Base-by-base conservation (phyloP, 2,329 filamentous ascomycete genomes). In the Colletotrichum magnum region DNA sequence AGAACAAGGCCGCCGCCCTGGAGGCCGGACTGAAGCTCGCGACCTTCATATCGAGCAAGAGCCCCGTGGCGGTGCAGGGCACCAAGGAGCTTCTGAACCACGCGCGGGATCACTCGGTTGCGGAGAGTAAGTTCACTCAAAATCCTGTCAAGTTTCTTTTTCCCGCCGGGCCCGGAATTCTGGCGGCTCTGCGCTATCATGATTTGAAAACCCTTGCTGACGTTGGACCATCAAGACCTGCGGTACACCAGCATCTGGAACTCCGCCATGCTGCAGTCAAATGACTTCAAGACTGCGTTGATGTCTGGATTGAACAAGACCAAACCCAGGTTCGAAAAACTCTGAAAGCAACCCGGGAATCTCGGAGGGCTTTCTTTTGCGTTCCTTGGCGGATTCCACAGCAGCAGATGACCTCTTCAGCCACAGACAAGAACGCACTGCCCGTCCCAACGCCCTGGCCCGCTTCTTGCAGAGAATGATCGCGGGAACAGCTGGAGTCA, bases 221-320 rank as follows among this genome's bases (percentile, higher is more conserved):
- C 32, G 32, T 36, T 36, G 32, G 32, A 36, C 32, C 32, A 1
- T 36, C 5, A 36, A 36, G 32, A 36, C 32, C 32, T 36, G 78
- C 89, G 89, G 67, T 98, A 97, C 80, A 97, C 95, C 4, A 87
- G 89, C 12, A 87, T 96, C 1, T 98, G 95, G 95, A 98, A 98
- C 77, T 88, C 90, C 74, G 92, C 90, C 2, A 93, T 93, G 76
- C 77, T 97, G 74, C 95, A 98, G 84, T 93, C 93, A 6, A 84
- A 85, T 60, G 95, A 98, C 84, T 87, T 97, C 51, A 83, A 89
- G 76, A 84, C 87, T 68, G 94, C 95, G 1, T 84, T 98, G 78
- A 77, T 93, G 77, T 93, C 93, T 47, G 93, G 92, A 9, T 78
- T 97, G 72, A 86, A 92, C 80, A 97, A 93, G 87, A 91, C 86